Evolutionary conservation across 2,329 filamentous ascomycete genomes (phyloP), one percentile per base, ranked within the genome.

Genomic region (Fonsecaea pedrosoi): DNA sequence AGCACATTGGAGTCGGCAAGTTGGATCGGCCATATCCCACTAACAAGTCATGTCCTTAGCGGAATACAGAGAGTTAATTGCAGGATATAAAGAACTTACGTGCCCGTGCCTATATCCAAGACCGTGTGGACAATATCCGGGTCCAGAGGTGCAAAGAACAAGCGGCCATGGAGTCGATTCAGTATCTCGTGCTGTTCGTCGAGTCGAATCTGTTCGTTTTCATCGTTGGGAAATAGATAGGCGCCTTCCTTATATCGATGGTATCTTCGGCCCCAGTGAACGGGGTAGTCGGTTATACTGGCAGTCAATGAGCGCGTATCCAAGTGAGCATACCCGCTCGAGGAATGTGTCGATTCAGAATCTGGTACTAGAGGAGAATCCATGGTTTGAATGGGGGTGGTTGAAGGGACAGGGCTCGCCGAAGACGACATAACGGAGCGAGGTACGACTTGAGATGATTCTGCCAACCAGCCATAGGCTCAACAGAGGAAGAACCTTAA

Each of bases 21-120:
- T 72, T 90, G 86, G 65, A 91, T 87, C 12, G 88, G 87, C 53
- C 38, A 40, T 50, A 45, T 45, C 15, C 34, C 57, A 18, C 32
- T 21, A 30, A 18, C 40, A 34, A 25, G 25, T 25, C 25, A 3
- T 5, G n/a, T 48, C 45, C 34, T 60, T 30, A 60, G 38, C 40
- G 50, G 10, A 13, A 38, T 15, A 37, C 30, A 35, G 15, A 48
- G n/a, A 34, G 30, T 50, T 7, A 18, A 30, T 15, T 1, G 10
- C 25, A 25, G 25, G 25, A 3, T 25, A 25, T 25, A 25, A 35
- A 37, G 40, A 34, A 50, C 35, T 40, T 58, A 58, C 35, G 86
- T 87, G 15, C 88, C 88, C 6, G 85, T 87, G 56, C 86, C 85
- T 9, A 88, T 78, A 71, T 88, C 86, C 9, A 88, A 78, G 13